These are phyloP conservation scores for Candida glucosophila DNA, from an alignment of 1,139 yeast species.

Conservation along the genomic window DNA sequence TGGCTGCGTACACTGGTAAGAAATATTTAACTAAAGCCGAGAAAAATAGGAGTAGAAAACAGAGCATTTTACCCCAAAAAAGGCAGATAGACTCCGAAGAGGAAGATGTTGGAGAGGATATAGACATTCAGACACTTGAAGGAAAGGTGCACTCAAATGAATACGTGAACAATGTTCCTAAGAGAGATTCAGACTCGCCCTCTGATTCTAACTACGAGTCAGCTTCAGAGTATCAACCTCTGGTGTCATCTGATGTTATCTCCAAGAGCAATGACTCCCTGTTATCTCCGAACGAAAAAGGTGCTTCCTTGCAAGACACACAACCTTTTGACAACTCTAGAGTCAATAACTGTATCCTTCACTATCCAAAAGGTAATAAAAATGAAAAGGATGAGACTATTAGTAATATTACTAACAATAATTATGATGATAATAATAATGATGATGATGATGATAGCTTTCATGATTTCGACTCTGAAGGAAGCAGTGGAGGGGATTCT, in stretches of 20 bases:
- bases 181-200: slow-evolving; percentile 8
- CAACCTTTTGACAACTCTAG: no score
- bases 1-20: slow-evolving; percentile 50
- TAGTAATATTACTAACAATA: no score
- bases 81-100: slow-evolving; percentile 12
- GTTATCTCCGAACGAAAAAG: slow-evolving; percentile 2
- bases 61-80: slow-evolving; percentile 7
- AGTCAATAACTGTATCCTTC: no score
- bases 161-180: no score
- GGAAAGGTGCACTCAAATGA: no score
- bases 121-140: slow-evolving; percentile 4
- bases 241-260: slow-evolving; percentile 4
- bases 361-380: no score
- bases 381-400: no score
- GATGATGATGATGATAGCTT: slow-evolving; percentile 7
- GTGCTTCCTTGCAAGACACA: slow-evolving; percentile 1
- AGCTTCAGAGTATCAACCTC: slow-evolving; percentile 21
- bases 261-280: no score
- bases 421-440: slow-evolving; percentile 13
- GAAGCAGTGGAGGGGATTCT: slow-evolving; percentile 16
- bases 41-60: slow-evolving; percentile 19
- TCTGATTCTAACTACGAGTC: slow-evolving; percentile 18
- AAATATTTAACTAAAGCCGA: slow-evolving; percentile 36
- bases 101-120: slow-evolving; percentile 17
- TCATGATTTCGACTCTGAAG: slow-evolving; percentile 8